phyloP scores from a whole-genome alignment of 306 rosid genomes.

The Cajanus cajan region DNA sequence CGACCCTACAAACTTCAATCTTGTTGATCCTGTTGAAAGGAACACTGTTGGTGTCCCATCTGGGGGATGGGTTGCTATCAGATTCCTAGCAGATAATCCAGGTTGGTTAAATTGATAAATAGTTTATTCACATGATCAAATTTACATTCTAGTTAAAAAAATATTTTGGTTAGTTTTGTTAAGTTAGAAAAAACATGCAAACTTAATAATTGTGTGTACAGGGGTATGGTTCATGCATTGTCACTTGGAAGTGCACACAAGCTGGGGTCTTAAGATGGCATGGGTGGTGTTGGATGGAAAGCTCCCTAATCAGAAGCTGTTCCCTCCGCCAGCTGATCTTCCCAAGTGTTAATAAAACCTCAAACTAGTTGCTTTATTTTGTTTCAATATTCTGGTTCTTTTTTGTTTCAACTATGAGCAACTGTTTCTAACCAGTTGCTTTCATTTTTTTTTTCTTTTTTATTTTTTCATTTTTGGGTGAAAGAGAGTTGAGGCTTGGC shows the following conservation, averaged over 20 bases:
- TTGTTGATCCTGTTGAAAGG: constrained; percentile 61
- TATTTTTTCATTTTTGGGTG: neutral
- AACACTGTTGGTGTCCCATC: constrained; percentile 58
- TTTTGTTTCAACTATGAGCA: neutral
- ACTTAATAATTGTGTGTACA: neutral
- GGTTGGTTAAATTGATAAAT: constrained; percentile 34
- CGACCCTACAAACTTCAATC: constrained; percentile 50
- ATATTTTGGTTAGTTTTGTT: neutral
- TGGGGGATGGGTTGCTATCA: constrained; percentile 61
- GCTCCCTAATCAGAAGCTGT: constrained; percentile 56
- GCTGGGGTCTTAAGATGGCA: constrained; percentile 77
- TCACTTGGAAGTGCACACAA: constrained; percentile 62
- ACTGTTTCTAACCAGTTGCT: neutral
- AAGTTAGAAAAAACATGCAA: neutral
- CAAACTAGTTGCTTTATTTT: neutral
- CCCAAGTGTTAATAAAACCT: constrained; percentile 43
- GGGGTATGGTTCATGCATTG: constrained; percentile 80
- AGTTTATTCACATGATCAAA: neutral
- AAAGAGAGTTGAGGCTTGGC: neutral
- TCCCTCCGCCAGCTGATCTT: constrained; percentile 70
- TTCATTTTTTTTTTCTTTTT: neutral
- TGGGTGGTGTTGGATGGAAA: constrained; percentile 69
- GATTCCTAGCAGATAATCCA: constrained; percentile 68
- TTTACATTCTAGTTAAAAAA: neutral
- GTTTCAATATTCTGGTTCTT: neutral